Base-by-base conservation (phyloP, 1,284 basidiomycete genomes). In the Phenoliferia sp. region DNA sequence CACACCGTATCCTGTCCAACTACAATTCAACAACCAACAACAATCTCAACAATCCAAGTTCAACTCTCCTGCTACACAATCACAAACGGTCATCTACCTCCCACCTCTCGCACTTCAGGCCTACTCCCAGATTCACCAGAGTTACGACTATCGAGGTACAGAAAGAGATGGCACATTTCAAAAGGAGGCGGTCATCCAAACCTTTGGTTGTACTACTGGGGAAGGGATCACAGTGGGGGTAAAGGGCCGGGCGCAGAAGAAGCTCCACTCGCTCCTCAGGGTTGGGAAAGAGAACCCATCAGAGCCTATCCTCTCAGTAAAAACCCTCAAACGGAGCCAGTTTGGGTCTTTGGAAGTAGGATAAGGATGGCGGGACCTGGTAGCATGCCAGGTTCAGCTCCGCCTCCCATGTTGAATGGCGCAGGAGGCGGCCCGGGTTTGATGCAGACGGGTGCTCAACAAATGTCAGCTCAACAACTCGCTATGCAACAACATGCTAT, bases 121-220 rank as follows among this genome's bases (percentile, higher is more conserved):
- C 35, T 69, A 32, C 52, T 54, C 5, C 39, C 64, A 1, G 62
- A 39, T 32, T 69, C 68, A 29, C 65, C 61, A 29, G 70, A 69
- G 7, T 36, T 65, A 1, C 59, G 59, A 10, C 57, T 72, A 31
- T 67, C 65, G 3, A 50, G 70, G 19, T 69, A 57, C 52, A 34
- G 70, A 5, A 69, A 67, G 31, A 55, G 70, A 16, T 72, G 64
- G 64, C 54, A 59, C n/a, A 61, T 72, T 56, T 15, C 28, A 3
- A 63, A 66, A n/a, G 70, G 70, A 16, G 61, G 32, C 2, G 58
- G 56, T 19, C 56, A 65, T 12, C 68, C 65, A 3, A 29, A 26
- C 1, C 64, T 72, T 3, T 69, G 66, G 66, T 59, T 72, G 56
- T 61, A 57, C 58, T 72, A 36, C 50, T 72, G 64, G 64, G 68